These are phyloP conservation scores for Eucalyptus sideroxylon DNA, from an alignment of 345 rosid species.

Conservation along the genomic window DNA sequence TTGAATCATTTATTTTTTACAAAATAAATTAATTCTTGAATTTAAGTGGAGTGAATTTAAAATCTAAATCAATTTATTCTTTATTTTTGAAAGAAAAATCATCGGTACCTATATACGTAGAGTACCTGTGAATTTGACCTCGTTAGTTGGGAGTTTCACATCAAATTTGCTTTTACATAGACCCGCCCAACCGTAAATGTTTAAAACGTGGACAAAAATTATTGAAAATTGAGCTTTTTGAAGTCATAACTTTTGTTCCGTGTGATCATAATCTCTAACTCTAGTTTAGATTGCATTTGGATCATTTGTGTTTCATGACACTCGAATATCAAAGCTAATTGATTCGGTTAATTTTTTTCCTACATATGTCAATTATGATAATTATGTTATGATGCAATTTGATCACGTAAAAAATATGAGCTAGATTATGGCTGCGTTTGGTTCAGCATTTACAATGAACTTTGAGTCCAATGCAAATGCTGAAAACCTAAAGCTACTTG, in stretches of 20 bases:
- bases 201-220: not conserved
- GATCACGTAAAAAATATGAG: not conserved
- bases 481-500: too few species aligned
- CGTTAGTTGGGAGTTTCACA: not conserved
- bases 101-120: not conserved
- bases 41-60: not conserved
- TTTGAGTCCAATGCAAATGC: too few species aligned
- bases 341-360: not conserved
- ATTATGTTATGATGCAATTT: not conserved
- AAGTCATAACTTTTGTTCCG: not conserved
- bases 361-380: not conserved
- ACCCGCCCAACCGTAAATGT: not conserved
- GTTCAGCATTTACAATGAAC: too few species aligned
- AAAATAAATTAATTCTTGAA: not conserved
- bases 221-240: not conserved
- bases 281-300: not conserved
- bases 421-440: too few species aligned
- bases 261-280: not conserved
- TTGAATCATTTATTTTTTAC: fast-evolving
- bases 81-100: not conserved
- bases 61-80: not conserved
- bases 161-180: not conserved
- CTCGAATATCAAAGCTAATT: not conserved
- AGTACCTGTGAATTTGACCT: fast-evolving
- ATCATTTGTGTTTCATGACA: not conserved